These are phyloP conservation scores for Moniliella sp. DNA, from an alignment of 1,284 basidiomycete genomes.

Conservation along the genomic window DNA sequence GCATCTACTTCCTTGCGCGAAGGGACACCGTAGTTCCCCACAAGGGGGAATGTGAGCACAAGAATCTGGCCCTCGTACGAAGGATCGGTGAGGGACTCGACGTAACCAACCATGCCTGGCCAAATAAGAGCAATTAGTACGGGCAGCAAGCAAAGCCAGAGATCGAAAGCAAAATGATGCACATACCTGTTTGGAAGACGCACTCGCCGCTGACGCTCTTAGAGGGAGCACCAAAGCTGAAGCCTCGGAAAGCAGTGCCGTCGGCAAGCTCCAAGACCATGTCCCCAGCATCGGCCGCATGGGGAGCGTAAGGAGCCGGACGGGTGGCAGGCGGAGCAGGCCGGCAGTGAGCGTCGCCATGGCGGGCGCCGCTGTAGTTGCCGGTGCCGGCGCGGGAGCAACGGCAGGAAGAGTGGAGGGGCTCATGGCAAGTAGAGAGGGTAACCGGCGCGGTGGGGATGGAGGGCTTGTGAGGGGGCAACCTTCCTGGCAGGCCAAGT, in stretches of 20 bases:
- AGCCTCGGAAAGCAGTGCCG: slow-evolving; percentile 66
- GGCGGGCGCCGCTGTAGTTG: too few species aligned
- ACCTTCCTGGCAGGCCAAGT: too few species aligned
- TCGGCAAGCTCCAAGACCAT: slow-evolving; percentile 73
- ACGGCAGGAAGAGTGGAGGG: neutral
- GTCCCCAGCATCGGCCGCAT: too few species aligned
- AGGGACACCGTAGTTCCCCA: slow-evolving; percentile 98
- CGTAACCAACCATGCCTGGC: slow-evolving; percentile 68
- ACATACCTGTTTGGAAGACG: slow-evolving; percentile 93
- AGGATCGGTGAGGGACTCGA: slow-evolving; percentile 91
- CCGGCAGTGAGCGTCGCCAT: too few species aligned
- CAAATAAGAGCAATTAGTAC: too few species aligned
- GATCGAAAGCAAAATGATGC: slow-evolving; percentile 3
- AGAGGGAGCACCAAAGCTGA: slow-evolving; percentile 74
- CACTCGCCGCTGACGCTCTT: slow-evolving; percentile 91
- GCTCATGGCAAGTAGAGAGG: too few species aligned
- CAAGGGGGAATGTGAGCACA: slow-evolving; percentile 81
- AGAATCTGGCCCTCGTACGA: slow-evolving; percentile 97
- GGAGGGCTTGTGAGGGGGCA: too few species aligned
- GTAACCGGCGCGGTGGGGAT: too few species aligned
- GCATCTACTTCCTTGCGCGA: slow-evolving; percentile 40
- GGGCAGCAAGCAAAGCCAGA: too few species aligned
- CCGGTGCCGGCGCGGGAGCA: neutral
- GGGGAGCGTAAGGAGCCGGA: too few species aligned
- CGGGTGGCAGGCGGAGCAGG: too few species aligned